phyloP scores from a whole-genome alignment of 1,284 basidiomycete genomes.

The Xanthoconium separans region DNA sequence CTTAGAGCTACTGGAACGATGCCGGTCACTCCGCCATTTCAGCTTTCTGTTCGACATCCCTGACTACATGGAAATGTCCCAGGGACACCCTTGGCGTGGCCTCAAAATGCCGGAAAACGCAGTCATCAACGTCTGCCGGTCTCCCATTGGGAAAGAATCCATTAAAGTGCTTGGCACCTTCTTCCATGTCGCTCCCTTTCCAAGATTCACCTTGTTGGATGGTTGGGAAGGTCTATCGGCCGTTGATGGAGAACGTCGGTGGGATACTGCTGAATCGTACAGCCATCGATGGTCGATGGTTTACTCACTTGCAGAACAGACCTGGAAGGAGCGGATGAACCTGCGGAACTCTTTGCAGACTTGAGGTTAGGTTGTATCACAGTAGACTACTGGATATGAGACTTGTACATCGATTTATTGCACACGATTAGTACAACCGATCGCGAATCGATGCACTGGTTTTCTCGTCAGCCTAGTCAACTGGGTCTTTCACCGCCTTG shows the following conservation, averaged over 20 bases:
- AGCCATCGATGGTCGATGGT: not conserved
- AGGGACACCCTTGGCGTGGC: not conserved
- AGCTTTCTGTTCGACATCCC: not conserved
- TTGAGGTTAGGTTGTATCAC: conserved; percentile 39
- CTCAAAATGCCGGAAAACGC: not conserved
- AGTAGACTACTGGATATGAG: too few relatives aligned
- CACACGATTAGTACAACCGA: too few relatives aligned
- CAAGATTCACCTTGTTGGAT: not conserved
- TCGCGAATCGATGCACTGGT: too few relatives aligned
- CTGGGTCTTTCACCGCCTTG: too few relatives aligned
- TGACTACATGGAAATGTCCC: not conserved
- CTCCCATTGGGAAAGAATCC: not conserved
- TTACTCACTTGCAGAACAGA: not conserved
- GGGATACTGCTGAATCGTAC: not conserved
- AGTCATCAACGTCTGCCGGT: not conserved
- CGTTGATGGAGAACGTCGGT: too few relatives aligned
- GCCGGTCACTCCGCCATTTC: not conserved
- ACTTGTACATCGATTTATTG: too few relatives aligned
- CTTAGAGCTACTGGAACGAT: not conserved
- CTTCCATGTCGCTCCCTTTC: not conserved
- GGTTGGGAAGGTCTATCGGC: fast-evolving
- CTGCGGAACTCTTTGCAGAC: not conserved
- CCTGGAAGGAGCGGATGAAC: not conserved
- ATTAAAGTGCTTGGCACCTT: not conserved
- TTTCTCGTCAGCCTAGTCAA: too few relatives aligned